Percentiles rank a stretch among this genome's conserved stretches.
These are phyloP conservation scores for Zygnema cylindricum DNA, from an alignment of 139 green algal genomes.

Conservation along the genomic window DNA sequence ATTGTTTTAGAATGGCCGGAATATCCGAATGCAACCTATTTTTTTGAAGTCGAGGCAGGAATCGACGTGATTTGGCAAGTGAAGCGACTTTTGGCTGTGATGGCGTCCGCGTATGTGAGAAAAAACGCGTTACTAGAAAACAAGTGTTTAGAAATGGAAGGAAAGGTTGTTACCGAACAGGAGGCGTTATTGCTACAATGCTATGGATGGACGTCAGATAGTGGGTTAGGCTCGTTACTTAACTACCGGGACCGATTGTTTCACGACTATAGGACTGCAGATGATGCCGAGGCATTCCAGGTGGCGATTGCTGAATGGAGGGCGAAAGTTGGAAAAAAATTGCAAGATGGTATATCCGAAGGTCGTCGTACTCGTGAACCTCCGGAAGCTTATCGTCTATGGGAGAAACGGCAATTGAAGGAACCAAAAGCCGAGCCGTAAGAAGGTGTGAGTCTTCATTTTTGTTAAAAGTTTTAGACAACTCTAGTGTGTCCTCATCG, in stretches of 20 bases:
- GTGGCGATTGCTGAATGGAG: neutral
- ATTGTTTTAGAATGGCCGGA: slow-evolving; percentile 54
- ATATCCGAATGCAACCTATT: slow-evolving; percentile 56
- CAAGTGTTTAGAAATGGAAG: slow-evolving; percentile 37
- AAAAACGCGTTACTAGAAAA: slow-evolving; percentile 36
- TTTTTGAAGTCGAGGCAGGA: slow-evolving; percentile 50
- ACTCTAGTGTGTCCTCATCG: too few species aligned
- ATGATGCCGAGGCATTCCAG: neutral
- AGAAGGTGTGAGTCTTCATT: too few species aligned
- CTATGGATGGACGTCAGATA: slow-evolving; percentile 36
- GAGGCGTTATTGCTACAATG: slow-evolving; percentile 36
- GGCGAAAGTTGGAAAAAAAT: neutral
- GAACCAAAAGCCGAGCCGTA: too few species aligned
- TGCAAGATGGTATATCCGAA: neutral
- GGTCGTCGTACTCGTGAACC: neutral
- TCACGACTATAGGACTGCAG: slow-evolving; percentile 21
- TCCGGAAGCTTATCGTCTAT: neutral
- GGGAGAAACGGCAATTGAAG: neutral
- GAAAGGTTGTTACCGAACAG: neutral
- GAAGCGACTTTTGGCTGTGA: slow-evolving; percentile 43
- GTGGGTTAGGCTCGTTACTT: slow-evolving; percentile 39
- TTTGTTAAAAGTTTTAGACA: too few species aligned
- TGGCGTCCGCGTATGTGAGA: slow-evolving; percentile 10
- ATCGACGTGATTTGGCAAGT: slow-evolving; percentile 32
- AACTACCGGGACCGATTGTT: slow-evolving; percentile 51